These are phyloP conservation scores for Priceomyces medius DNA, from an alignment of 805 yeast genomes.

Conservation along the genomic window DNA sequence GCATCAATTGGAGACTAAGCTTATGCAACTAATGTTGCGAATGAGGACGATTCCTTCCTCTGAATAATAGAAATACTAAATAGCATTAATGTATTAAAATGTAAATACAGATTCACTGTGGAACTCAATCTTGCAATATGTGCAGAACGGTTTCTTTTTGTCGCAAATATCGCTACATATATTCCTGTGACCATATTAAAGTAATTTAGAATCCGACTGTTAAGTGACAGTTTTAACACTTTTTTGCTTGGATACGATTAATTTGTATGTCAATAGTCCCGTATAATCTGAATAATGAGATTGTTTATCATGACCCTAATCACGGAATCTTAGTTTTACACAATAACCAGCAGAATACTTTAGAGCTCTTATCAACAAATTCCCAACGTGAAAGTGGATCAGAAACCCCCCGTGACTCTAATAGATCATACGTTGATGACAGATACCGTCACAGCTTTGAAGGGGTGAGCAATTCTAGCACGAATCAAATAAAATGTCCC, in stretches of 20 bases:
- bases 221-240: no score
- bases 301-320: slow-evolving; percentile 36
- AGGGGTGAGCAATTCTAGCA: neutral
- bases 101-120: no score
- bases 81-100: neutral
- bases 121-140: no score
- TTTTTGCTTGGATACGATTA: no score
- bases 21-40: slow-evolving; percentile 34
- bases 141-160: no score
- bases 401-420: neutral
- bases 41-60: slow-evolving; percentile 17
- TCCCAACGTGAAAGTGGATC: neutral
- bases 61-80: neutral
- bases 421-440: neutral
- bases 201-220: no score
- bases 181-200: no score
- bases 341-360: slow-evolving; percentile 29
- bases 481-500: slow-evolving; percentile 20
- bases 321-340: slow-evolving; percentile 36
- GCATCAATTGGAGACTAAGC: slow-evolving; percentile 30
- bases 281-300: slow-evolving; percentile 27
- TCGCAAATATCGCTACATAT: no score
- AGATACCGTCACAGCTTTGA: neutral
- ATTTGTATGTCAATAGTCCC: slow-evolving; percentile 40
- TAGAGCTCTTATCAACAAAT: slow-evolving; percentile 22